Percentiles rank a stretch among this genome's conserved stretches.
Conservation (phyloP, 176 grass and related monocot genomes). For the Bromus sterilis region DNA sequence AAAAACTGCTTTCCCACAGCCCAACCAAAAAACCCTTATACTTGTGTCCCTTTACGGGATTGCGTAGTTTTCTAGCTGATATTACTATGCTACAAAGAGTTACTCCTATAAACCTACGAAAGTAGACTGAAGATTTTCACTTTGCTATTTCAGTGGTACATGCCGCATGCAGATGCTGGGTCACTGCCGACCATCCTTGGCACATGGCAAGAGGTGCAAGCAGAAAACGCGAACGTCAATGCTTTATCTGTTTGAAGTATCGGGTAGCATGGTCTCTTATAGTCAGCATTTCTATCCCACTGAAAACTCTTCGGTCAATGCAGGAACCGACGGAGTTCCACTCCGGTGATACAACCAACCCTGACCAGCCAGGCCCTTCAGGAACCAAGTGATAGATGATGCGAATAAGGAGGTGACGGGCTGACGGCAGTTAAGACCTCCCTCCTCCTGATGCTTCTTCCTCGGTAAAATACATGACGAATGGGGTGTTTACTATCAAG, state of each 20-base stretch:
- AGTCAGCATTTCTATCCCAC: not conserved
- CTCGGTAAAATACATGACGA: no score
- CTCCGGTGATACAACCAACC: not conserved
- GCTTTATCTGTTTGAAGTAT: not conserved
- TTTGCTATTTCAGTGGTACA: not conserved
- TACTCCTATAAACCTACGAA: not conserved
- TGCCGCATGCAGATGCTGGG: not conserved
- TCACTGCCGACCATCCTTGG: not conserved
- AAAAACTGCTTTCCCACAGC: no score
- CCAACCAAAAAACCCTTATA: not conserved
- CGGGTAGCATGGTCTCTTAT: not conserved
- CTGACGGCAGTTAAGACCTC: not conserved
- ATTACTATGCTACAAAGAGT: not conserved
- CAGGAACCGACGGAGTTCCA: not conserved
- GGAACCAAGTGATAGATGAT: not conserved
- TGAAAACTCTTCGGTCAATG: not conserved
- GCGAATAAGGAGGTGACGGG: not conserved
- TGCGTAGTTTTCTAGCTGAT: not conserved
- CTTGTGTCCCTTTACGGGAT: not conserved
- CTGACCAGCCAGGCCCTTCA: not conserved
- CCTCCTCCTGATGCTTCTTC: not conserved
- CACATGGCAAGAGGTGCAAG: not conserved
- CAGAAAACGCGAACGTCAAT: not conserved
- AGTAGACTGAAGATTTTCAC: not conserved
- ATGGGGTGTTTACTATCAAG: no score